These are phyloP conservation scores for Colletotrichum trifolii DNA, from an alignment of 2,329 filamentous ascomycete genomes.

Conservation along the genomic window DNA sequence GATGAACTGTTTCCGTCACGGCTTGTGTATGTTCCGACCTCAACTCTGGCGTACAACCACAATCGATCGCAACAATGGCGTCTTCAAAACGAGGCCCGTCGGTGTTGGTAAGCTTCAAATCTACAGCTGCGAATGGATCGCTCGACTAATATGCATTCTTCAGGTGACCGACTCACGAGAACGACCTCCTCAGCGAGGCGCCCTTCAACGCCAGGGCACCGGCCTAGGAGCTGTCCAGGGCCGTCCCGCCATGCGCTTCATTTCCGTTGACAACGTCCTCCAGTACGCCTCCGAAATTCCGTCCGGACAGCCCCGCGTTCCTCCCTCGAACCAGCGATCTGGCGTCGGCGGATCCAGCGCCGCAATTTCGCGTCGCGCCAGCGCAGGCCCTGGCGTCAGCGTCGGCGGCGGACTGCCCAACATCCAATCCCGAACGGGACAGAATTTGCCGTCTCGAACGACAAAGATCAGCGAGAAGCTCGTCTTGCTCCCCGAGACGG, in stretches of 20 bases:
- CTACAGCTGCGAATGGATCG: neutral
- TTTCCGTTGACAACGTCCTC: slow-evolving; percentile 93
- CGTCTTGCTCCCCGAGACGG: slow-evolving; percentile 90
- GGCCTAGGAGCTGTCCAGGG: slow-evolving; percentile 42
- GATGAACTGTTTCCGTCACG: slow-evolving; percentile 26
- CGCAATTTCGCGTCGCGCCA: slow-evolving; percentile 26
- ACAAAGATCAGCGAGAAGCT: slow-evolving; percentile 97
- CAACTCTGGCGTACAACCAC: neutral
- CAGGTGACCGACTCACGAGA: slow-evolving; percentile 54
- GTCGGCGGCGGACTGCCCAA: slow-evolving; percentile 38
- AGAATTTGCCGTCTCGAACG: slow-evolving; percentile 81
- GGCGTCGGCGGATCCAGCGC: slow-evolving; percentile 51
- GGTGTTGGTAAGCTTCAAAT: slow-evolving; percentile 61
- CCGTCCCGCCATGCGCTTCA: slow-evolving; percentile 73
- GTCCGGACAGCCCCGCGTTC: slow-evolving; percentile 86
- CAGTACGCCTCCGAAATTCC: slow-evolving; percentile 95
- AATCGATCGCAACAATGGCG: slow-evolving; percentile 48
- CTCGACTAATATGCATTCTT: slow-evolving; percentile 36
- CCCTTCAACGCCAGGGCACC: slow-evolving; percentile 48
- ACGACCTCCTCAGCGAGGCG: slow-evolving; percentile 46
- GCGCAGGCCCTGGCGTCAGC: slow-evolving; percentile 36
- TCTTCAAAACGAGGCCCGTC: slow-evolving; percentile 68
- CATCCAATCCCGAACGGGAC: slow-evolving; percentile 57
- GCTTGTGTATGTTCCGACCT: no score
- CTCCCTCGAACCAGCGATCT: slow-evolving; percentile 65